Conservation (phyloP, 345 rosid species). For the Mercurialis annua region DNA sequence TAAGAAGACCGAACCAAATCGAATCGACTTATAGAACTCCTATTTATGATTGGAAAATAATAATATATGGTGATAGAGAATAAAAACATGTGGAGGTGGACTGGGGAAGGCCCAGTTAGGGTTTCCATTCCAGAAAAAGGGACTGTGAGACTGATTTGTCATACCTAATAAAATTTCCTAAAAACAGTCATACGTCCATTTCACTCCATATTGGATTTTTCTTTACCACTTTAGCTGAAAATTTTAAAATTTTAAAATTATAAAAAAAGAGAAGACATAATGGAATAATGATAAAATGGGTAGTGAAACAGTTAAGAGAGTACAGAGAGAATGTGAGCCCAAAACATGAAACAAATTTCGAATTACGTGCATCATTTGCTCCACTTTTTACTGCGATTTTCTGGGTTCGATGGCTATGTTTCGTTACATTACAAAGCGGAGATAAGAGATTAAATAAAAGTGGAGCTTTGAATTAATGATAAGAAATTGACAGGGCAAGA, state of each 20-base stretch:
- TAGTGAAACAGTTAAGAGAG: background rate
- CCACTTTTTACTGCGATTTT: background rate
- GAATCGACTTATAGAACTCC: too few relatives aligned
- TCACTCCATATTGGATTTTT: constrained; percentile 11
- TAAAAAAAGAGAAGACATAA: constrained; percentile 18
- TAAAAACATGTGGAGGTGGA: background rate
- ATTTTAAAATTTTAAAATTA: too few relatives aligned
- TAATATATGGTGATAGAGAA: background rate
- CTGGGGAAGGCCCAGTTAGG: background rate
- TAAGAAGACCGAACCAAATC: too few relatives aligned
- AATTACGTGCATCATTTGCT: background rate
- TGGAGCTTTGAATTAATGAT: constrained; percentile 9
- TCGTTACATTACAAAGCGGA: background rate
- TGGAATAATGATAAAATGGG: constrained; percentile 21
- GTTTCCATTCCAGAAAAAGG: background rate
- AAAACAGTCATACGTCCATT: constrained; percentile 22
- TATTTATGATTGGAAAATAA: constrained; percentile 17
- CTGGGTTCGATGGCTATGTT: constrained; percentile 23
- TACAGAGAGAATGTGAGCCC: constrained; percentile 25
- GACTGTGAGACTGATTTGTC: constrained; percentile 6
- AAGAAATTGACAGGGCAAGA: background rate
- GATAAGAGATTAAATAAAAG: background rate
- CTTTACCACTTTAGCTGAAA: constrained; percentile 12
- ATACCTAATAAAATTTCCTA: background rate
- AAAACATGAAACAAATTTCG: constrained; percentile 2